Evolutionary conservation across 768 basidiomycete genomes (phyloP).

Genomic region (Xerocomus brunneocitrinus): DNA sequence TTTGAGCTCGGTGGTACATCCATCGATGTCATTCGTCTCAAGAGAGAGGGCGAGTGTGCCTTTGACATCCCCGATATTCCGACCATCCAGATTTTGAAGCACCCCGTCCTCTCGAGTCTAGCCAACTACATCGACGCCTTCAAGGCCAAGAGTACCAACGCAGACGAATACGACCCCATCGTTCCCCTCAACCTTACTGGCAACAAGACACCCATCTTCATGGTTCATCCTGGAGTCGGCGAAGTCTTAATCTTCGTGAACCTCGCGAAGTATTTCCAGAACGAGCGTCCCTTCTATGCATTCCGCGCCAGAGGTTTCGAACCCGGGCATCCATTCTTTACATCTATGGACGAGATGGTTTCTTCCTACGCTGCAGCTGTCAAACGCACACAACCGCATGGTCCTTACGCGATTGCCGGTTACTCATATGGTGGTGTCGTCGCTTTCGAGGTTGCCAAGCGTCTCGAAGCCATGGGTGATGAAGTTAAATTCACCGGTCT

Average conservation of each 20-base stretch:
- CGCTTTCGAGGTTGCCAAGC: constrained; percentile 1
- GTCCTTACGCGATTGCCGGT: neutral
- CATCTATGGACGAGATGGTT: constrained; percentile 37
- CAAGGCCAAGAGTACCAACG: constrained; percentile 3
- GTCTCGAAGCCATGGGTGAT: constrained; percentile 30
- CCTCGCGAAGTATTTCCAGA: constrained; percentile 35
- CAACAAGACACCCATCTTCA: constrained; percentile 38
- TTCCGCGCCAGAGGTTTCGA: constrained; percentile 42
- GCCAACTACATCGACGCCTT: constrained; percentile 28
- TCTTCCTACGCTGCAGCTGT: constrained; percentile 33
- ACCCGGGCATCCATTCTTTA: constrained; percentile 31
- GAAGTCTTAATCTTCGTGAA: constrained; percentile 39
- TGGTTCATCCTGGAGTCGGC: constrained; percentile 41
- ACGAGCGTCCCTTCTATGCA: constrained; percentile 40
- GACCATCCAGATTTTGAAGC: constrained; percentile 35
- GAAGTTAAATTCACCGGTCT: constrained; percentile 36
- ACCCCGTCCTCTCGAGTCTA: constrained; percentile 27
- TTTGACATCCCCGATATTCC: constrained; percentile 29
- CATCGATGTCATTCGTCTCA: constrained; percentile 32
- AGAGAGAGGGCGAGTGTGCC: constrained; percentile 17
- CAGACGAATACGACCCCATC: constrained; percentile 8
- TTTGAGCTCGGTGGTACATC: constrained; percentile 39
- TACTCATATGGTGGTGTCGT: neutral
- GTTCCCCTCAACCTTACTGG: constrained; percentile 33
- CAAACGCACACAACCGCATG: constrained; percentile 7